Conservation (phyloP, 495 filamentous ascomycete genomes). For the Penicillium maclennaniae region DNA sequence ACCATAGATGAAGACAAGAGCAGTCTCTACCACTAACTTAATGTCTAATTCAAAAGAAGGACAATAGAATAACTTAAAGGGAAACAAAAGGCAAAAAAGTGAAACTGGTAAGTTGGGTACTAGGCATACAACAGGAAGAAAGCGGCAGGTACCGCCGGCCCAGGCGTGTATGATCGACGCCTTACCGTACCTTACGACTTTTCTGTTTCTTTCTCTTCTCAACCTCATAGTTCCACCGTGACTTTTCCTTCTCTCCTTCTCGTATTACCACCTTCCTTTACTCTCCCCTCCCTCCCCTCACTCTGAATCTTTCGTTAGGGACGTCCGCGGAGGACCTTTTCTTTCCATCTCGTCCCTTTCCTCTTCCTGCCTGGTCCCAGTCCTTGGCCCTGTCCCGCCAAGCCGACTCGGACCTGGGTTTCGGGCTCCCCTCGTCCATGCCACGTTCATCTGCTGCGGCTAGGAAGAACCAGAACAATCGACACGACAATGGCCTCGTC, state of each 20-base stretch:
- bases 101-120: background rate
- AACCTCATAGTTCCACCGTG: constrained; percentile 11
- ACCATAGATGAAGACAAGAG: background rate
- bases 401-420: constrained; percentile 52
- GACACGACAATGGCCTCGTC: constrained; percentile 84
- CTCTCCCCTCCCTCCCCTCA: constrained; percentile 10
- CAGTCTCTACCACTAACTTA: background rate
- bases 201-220: constrained; percentile 17
- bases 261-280: constrained; percentile 11
- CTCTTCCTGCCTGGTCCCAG: constrained; percentile 45
- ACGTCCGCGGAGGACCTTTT: constrained; percentile 9
- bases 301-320: constrained; percentile 15
- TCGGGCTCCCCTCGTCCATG: constrained; percentile 55
- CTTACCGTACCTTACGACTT: constrained; percentile 17
- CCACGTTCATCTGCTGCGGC: constrained; percentile 69
- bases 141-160: constrained; percentile 20
- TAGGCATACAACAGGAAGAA: background rate
- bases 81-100: background rate
- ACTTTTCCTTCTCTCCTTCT: constrained; percentile 24
- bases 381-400: constrained; percentile 51
- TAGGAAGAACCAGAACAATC: constrained; percentile 61
- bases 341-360: constrained; percentile 11
- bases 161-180: constrained; percentile 21
- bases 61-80: background rate
- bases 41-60: background rate